Conservation (phyloP, 108 stramenopile genomes). For the Cyclotella cryptica region DNA sequence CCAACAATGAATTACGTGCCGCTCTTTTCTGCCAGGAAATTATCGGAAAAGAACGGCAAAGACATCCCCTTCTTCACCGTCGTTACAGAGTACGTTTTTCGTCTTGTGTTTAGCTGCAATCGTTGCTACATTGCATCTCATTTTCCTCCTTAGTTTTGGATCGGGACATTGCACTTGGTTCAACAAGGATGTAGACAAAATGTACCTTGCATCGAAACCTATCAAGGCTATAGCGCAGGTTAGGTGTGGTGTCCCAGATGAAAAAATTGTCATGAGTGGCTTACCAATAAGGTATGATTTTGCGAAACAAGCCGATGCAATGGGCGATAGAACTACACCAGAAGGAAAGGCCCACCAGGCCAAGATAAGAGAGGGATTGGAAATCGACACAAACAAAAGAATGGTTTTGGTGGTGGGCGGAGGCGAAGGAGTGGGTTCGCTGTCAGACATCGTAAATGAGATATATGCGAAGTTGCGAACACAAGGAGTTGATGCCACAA, state of each 20-base stretch:
- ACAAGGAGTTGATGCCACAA: conserved; percentile 77
- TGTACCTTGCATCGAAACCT: conserved; percentile 90
- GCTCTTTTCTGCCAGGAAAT: conserved; percentile 53
- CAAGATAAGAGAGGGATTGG: conserved; percentile 56
- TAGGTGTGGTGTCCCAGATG: conserved; percentile 72
- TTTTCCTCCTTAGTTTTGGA: conserved; percentile 68
- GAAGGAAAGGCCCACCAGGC: conserved; percentile 62
- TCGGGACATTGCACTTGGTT: conserved; percentile 96
- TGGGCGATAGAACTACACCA: conserved; percentile 72
- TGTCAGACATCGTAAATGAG: conserved; percentile 83
- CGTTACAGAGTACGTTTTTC: conserved; percentile 82
- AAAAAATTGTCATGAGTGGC: conserved; percentile 90
- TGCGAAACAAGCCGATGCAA: conserved; percentile 62
- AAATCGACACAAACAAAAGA: conserved; percentile 63
- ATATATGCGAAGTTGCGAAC: conserved; percentile 61
- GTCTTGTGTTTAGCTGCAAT: background rate
- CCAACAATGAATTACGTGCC: conserved; percentile 95
- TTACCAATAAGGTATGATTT: conserved; percentile 94
- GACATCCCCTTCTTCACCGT: conserved; percentile 94
- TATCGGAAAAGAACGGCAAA: conserved; percentile 65
- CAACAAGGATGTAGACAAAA: conserved; percentile 78
- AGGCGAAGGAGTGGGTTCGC: conserved; percentile 92
- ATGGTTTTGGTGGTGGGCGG: conserved; percentile 95
- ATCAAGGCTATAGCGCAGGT: conserved; percentile 69
- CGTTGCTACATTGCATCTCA: background rate